A percentile compares a stretch with the other conserved stretches of the same genome.
Evolutionary conservation across 371 early-diverging fungal species (phyloP).

Genomic region (Mucor piriformis): DNA sequence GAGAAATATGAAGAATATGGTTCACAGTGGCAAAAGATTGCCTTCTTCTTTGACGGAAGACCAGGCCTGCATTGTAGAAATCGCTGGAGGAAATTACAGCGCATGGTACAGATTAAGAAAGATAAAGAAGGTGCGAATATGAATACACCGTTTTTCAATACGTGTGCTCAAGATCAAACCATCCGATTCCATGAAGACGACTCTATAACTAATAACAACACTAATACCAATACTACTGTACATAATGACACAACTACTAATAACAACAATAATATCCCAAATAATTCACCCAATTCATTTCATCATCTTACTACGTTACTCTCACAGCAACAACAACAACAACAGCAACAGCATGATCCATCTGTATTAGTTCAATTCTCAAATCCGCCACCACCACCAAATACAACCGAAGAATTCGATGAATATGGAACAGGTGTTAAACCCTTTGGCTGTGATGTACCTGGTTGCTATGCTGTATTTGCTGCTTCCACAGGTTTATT

Average conservation of each 20-base stretch:
- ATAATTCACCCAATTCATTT: slow-evolving; percentile 7
- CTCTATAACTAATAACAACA: slow-evolving; percentile 4
- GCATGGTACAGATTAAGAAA: slow-evolving; percentile 62
- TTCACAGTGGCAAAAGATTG: slow-evolving; percentile 84
- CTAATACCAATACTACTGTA: not conserved
- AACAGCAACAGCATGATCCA: slow-evolving; percentile 21
- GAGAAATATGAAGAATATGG: slow-evolving; percentile 71
- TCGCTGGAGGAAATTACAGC: slow-evolving; percentile 78
- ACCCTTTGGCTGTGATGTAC: slow-evolving; percentile 77
- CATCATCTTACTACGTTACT: slow-evolving; percentile 9
- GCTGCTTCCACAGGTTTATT: slow-evolving; percentile 62
- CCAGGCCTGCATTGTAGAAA: slow-evolving; percentile 84
- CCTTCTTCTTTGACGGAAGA: slow-evolving; percentile 76
- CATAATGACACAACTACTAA: slow-evolving; percentile 6
- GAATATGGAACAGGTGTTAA: slow-evolving; percentile 27
- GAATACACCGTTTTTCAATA: slow-evolving; percentile 31
- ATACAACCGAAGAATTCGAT: slow-evolving; percentile 10
- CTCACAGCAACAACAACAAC: slow-evolving; percentile 12
- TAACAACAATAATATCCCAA: slow-evolving; percentile 1
- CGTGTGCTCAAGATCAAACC: slow-evolving; percentile 30
- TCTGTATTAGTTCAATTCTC: slow-evolving; percentile 31
- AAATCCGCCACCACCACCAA: not conserved
- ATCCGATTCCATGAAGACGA: slow-evolving; percentile 8
- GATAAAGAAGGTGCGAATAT: slow-evolving; percentile 34
- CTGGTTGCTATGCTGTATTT: slow-evolving; percentile 64